Evolutionary conservation across 257 asterid genomes (phyloP), one percentile per base, ranked within the genome.

Genomic region (Pogostemon cablin): DNA sequence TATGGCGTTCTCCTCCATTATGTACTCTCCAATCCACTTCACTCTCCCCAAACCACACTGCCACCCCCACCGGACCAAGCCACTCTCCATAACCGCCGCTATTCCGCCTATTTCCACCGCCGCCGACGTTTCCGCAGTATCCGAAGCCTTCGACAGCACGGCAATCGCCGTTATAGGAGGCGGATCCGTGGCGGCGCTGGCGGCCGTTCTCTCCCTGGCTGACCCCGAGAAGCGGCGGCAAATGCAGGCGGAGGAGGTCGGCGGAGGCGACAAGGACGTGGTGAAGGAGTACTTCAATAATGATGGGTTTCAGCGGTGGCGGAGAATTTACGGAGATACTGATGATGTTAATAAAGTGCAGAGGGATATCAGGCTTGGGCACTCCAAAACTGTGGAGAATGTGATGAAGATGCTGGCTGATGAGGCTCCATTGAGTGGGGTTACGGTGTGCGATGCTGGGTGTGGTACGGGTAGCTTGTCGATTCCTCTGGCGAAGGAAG

Each of bases 211-310:
- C 38, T 87, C 96, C 43, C 72, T 91, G 43, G 37, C 96, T 44
- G 96, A 93, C 79, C 96, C 97, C 9, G 97, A 91, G 73, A 77
- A 81, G 79, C 80, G 99, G 65, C 77, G 98, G 75, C 86, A 86
- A 40, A 68, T 86, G 79, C 99, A 93, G 77, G 96, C 96, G 75
- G 93, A 86, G 86, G 93, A 91, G 84, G 95, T 93, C 2, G 97
- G 96, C 48, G 99, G 96, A 9, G 98, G 84, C 54, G 99, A 93
- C 71, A 91, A 91, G 89, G 95, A 92, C 73, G 98, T 93, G 15
- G 98, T 93, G 39, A 85, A 75, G 60, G 96, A 93, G 87, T 93
- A 93, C 68, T 93, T 93, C 77, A 93, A 93, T 72, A 90, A 88
- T 43, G 91, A 91, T 58, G 99, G 99, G 67, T 91, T 93, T 68